Conservation (phyloP, 352 stramenopile species). For the Globisporangium spiculum region DNA sequence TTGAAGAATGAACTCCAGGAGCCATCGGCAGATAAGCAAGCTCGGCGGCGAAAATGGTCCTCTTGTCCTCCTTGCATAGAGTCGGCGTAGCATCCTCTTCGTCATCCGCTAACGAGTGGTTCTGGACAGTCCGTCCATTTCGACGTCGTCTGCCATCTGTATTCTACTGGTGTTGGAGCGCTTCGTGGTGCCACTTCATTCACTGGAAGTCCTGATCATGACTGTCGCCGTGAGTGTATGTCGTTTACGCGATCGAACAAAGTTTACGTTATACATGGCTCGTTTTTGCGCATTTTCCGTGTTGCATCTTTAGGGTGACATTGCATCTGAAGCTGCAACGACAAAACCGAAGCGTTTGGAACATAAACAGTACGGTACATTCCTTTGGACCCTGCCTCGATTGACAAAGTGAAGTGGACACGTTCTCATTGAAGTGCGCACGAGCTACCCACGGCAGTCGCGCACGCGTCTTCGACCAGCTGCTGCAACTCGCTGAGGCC, state of each 20-base stretch:
- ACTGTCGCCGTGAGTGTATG: background rate
- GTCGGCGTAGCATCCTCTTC: background rate
- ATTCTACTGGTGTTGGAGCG: background rate
- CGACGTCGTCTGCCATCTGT: background rate
- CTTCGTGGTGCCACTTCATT: background rate
- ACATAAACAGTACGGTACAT: background rate
- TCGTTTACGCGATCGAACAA: background rate
- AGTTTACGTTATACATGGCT: background rate
- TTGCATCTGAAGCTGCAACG: background rate
- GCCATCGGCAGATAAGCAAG: conserved; percentile 25
- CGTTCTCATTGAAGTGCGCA: conserved; percentile 32
- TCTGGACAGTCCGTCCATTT: background rate
- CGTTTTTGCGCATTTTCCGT: background rate
- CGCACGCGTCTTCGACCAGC: conserved; percentile 39
- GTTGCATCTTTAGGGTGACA: background rate
- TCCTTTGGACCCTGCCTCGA: too few relatives aligned
- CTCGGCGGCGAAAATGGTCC: background rate
- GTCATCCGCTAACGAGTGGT: background rate
- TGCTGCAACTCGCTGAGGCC: conserved; percentile 32
- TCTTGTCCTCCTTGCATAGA: background rate
- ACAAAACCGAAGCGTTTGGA: background rate
- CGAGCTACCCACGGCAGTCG: conserved; percentile 32
- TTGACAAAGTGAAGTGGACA: too few relatives aligned
- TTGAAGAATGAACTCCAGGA: background rate
- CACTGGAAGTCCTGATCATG: too few relatives aligned